These are phyloP conservation scores for Chrysoporthe deuterocubensis DNA, from an alignment of 2,329 filamentous ascomycete species.

Conservation along the genomic window DNA sequence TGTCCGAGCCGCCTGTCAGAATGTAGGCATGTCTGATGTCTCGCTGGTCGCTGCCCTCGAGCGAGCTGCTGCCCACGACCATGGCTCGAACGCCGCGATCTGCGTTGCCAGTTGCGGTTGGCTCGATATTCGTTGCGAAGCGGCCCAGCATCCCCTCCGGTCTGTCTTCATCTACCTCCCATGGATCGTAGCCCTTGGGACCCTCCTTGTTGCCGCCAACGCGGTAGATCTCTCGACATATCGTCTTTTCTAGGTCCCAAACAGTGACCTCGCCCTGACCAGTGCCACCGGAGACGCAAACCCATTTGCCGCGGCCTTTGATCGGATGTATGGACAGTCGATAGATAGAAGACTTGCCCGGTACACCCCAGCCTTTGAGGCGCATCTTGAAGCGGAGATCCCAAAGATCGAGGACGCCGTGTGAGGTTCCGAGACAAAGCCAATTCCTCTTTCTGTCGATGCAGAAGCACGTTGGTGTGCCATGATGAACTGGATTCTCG, in stretches of 20 bases:
- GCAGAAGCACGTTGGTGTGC: constrained; percentile 88
- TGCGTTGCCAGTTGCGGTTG: constrained; percentile 54
- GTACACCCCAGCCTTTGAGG: constrained; percentile 85
- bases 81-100: constrained; percentile 78
- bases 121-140: constrained; percentile 77
- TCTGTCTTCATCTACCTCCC: constrained; percentile 88
- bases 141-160: constrained; percentile 84
- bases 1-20: constrained; percentile 85
- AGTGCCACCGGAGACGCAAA: constrained; percentile 88
- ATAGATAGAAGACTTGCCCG: constrained; percentile 79
- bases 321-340: constrained; percentile 78
- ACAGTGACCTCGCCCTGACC: constrained; percentile 87
- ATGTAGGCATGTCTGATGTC: constrained; percentile 82
- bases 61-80: constrained; percentile 70
- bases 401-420: constrained; percentile 93
- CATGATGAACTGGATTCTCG: constrained; percentile 88
- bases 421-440: constrained; percentile 88
- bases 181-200: constrained; percentile 74
- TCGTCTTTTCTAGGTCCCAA: constrained; percentile 91
- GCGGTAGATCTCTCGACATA: constrained; percentile 88
- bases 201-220: constrained; percentile 64
- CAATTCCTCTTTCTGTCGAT: constrained; percentile 86
- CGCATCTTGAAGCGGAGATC: constrained; percentile 93
- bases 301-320: constrained; percentile 78
- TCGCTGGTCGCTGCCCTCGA: constrained; percentile 62